Conservation (phyloP, 495 filamentous ascomycete genomes). For the Cercophora scortea region DNA sequence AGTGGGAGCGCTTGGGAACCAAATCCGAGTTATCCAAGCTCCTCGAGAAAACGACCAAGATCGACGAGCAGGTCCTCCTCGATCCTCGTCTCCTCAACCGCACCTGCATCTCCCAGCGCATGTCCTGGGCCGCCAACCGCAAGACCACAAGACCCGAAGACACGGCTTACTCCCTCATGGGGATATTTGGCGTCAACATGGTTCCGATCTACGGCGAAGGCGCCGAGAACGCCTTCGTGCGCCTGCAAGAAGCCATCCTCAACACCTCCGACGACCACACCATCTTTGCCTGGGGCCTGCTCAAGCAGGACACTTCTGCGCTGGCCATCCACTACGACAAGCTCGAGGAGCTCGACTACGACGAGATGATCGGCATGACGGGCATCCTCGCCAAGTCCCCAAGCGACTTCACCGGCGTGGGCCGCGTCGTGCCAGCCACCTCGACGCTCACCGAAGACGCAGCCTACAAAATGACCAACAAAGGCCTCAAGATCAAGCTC, state of each 20-base stretch:
- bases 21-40: constrained; percentile 10
- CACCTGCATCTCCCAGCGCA: constrained; percentile 15
- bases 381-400: constrained; percentile 11
- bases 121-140: constrained; percentile 28
- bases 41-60: constrained; percentile 11
- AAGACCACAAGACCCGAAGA: constrained; percentile 27
- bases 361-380: constrained; percentile 5
- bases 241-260: constrained; percentile 27
- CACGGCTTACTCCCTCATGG: constrained; percentile 29
- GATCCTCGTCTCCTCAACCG: constrained; percentile 10
- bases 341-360: constrained; percentile 6
- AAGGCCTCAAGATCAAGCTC: constrained; percentile 15
- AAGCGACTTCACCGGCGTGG: constrained; percentile 10
- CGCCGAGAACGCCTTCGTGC: constrained; percentile 20
- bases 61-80: constrained; percentile 11
- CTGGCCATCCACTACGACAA: neutral
- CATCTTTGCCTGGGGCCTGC: constrained; percentile 19
- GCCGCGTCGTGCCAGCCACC: constrained; percentile 3
- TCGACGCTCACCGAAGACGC: neutral
- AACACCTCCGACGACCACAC: constrained; percentile 19
- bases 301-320: neutral
- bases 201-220: constrained; percentile 31
- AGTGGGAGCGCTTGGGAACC: constrained; percentile 15
- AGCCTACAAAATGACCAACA: constrained; percentile 17
- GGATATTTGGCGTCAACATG: constrained; percentile 27